These are phyloP conservation scores for Solanum pimpinellifolium DNA, from an alignment of 257 asterid genomes.

Conservation along the genomic window DNA sequence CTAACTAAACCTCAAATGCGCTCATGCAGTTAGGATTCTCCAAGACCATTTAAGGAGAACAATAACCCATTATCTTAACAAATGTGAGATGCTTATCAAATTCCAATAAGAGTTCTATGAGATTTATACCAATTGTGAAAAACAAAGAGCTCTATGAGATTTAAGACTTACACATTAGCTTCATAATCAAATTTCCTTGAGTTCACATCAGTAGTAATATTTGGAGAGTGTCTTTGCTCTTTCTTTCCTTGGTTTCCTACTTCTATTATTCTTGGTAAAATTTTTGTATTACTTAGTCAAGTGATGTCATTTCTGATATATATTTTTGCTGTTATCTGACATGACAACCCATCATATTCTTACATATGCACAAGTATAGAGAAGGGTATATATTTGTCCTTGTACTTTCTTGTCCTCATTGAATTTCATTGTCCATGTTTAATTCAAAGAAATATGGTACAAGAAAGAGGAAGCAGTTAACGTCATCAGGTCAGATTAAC, in stretches of 20 bases:
- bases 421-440: neutral
- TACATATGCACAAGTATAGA: neutral
- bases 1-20: neutral
- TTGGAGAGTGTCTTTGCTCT: neutral
- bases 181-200: neutral
- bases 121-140: neutral
- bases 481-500: slow-evolving; percentile 1
- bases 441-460: neutral
- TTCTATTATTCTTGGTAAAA: neutral
- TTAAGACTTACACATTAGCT: neutral
- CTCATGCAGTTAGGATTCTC: neutral
- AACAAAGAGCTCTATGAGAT: neutral
- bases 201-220: neutral
- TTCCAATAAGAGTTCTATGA: neutral
- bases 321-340: neutral
- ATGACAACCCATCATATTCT: neutral
- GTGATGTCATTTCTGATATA: neutral
- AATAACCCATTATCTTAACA: neutral
- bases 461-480: slow-evolving; percentile 18
- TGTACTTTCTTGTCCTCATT: neutral
- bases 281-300: neutral
- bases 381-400: neutral
- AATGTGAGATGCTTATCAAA: neutral
- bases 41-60: neutral
- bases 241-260: neutral